These are phyloP conservation scores for Paraphoma sp. DNA, from an alignment of 2,329 filamentous ascomycete species.

Conservation along the genomic window DNA sequence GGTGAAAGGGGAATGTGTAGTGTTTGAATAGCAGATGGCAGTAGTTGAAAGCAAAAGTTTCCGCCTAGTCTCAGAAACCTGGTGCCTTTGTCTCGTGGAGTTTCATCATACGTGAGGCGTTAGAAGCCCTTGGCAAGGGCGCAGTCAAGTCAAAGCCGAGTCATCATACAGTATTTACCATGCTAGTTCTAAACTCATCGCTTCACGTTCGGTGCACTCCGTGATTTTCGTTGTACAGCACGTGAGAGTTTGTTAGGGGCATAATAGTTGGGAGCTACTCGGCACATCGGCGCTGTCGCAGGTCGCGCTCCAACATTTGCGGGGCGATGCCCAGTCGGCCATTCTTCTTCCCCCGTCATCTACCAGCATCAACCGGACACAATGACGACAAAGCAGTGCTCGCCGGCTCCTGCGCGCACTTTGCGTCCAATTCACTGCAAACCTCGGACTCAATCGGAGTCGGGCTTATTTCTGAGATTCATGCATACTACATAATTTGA, in stretches of 20 bases:
- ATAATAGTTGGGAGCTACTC: too few relatives aligned
- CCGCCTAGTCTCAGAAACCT: too few relatives aligned
- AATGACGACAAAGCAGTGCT: neutral
- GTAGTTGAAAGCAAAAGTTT: too few relatives aligned
- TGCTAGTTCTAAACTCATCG: too few relatives aligned
- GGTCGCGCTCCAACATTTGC: neutral
- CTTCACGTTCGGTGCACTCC: too few relatives aligned
- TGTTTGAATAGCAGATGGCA: neutral
- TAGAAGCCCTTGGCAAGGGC: too few relatives aligned
- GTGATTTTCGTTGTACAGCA: too few relatives aligned
- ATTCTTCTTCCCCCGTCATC: neutral
- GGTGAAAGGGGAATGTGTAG: neutral
- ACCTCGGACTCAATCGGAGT: neutral
- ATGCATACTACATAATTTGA: neutral
- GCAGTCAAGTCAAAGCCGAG: too few relatives aligned
- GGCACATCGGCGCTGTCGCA: neutral
- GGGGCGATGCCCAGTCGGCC: neutral
- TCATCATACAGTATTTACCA: too few relatives aligned
- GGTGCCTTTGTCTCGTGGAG: too few relatives aligned
- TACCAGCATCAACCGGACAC: neutral
- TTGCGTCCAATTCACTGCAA: neutral
- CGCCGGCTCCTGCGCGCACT: neutral
- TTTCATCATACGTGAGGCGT: too few relatives aligned
- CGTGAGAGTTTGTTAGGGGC: too few relatives aligned
- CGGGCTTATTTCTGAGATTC: neutral